Evolutionary conservation across 2,329 filamentous ascomycete genomes (phyloP), one percentile per base, ranked within the genome.

Genomic region (Aspergillus persii): DNA sequence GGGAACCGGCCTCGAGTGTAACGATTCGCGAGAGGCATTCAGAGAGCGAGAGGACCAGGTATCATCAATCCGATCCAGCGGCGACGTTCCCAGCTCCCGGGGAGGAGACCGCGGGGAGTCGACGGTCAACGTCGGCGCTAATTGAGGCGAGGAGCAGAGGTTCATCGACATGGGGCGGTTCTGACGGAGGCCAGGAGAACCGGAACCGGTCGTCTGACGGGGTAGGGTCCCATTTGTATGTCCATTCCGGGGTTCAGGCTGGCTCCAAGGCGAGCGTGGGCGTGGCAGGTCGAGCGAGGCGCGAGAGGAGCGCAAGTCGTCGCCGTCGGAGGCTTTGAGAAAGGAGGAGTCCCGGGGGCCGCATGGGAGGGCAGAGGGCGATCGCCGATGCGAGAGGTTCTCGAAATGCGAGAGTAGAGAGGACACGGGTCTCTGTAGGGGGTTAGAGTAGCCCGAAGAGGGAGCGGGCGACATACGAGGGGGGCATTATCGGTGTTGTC

Each of bases 11-110:
- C 57, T 64, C 8, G 67, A 59, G n/a, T 66, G 70, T 29, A 69
- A 56, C 2, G 70, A 69, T 31, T 68, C 66, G 29, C 69, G 65
- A 3, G 68, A 60, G 3, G 63, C 56, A 56, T 68, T 68, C 7
- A 68, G 59, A n/a, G 66, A 70, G 55, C 69, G 67, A 52, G 62
- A 57, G 31, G 64, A 53, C 31, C 70, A 60, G 89, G 89, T 54
- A 92, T 87, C 66, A 89, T 90, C 70, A 86, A 86, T 12, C 89
- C 83, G 53, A 83, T 79, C 70, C 82, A 86, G 78, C 85, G 66
- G 78, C 85, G 66, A 60, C 12, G 67, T 59, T 49, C 69, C 69
- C 36, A 66, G 54, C 5, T 63, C 66, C 7, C 72, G 71, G 8
- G 78, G 76, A 26, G 77, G 77, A 48, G 78, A 79, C 44, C 70